Conservation (phyloP, 345 rosid genomes). For the Psidium guajava region DNA sequence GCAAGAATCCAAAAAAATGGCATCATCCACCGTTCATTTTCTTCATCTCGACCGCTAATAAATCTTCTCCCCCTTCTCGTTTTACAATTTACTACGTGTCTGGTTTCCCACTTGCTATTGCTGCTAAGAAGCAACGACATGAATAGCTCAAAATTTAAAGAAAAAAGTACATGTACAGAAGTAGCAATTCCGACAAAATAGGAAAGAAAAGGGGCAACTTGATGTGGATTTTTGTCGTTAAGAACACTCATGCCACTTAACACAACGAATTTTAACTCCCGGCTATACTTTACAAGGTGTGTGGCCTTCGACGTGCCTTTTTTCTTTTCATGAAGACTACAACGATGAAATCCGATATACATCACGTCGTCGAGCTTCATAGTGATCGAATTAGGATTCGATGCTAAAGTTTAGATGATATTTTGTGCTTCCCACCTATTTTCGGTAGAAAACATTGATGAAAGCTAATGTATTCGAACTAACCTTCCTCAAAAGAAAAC, state of each 20-base stretch:
- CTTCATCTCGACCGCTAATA: neutral
- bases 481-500: neutral
- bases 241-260: neutral
- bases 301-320: neutral
- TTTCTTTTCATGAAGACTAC: neutral
- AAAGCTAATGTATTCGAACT: neutral
- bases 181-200: neutral
- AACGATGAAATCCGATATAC: neutral
- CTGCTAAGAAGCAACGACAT: neutral
- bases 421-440: neutral
- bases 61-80: neutral
- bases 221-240: neutral
- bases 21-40: neutral
- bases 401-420: neutral
- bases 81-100: neutral
- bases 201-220: neutral
- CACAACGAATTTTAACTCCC: neutral
- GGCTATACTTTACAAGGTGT: neutral
- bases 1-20: neutral
- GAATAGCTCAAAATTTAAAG: neutral
- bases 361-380: rapidly evolving
- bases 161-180: neutral
- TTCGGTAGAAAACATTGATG: rapidly evolving
- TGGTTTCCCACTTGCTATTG: neutral
- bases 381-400: neutral